Percentiles rank a stretch among this genome's conserved stretches.
These are phyloP conservation scores for Macrocybe gigantea DNA, from an alignment of 768 basidiomycete species.

Conservation along the genomic window DNA sequence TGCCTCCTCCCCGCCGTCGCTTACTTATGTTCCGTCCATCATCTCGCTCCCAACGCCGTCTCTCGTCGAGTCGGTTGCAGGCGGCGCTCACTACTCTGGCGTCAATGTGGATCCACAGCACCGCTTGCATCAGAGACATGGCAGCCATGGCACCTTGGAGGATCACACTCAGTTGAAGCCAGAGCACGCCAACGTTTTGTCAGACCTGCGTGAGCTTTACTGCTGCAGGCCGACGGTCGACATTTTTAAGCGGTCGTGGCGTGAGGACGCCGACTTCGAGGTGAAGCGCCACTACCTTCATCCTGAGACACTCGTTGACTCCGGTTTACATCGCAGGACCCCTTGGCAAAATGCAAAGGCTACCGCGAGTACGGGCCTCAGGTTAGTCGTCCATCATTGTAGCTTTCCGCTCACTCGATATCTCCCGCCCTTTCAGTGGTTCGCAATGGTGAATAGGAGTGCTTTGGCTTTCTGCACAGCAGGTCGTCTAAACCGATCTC, in stretches of 20 bases:
- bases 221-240: conserved; percentile 46
- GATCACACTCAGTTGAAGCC: conserved; percentile 30
- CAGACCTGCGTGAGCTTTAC: conserved; percentile 56
- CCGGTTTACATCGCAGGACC: conserved; percentile 31
- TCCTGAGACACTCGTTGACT: not conserved
- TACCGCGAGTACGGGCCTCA: conserved; percentile 47
- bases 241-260: conserved; percentile 49
- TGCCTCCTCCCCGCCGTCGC: conserved; percentile 31
- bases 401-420: not conserved
- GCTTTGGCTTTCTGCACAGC: not conserved
- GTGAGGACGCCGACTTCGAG: conserved; percentile 50
- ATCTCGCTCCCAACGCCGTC: conserved; percentile 44
- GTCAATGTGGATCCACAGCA: conserved; percentile 31
- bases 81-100: conserved; percentile 61
- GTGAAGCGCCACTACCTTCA: conserved; percentile 17
- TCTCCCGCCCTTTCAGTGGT: conserved; percentile 32
- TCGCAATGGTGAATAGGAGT: conserved; percentile 36
- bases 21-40: conserved; percentile 39
- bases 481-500: not conserved
- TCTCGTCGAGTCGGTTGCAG: conserved; percentile 51
- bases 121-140: conserved; percentile 28
- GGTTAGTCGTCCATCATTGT: conserved; percentile 26
- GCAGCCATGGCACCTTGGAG: conserved; percentile 25
- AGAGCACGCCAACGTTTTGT: conserved; percentile 42
- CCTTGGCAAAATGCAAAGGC: conserved; percentile 42